Conservation (phyloP, 805 yeast species). For the Danielozyma ontarioensis region DNA sequence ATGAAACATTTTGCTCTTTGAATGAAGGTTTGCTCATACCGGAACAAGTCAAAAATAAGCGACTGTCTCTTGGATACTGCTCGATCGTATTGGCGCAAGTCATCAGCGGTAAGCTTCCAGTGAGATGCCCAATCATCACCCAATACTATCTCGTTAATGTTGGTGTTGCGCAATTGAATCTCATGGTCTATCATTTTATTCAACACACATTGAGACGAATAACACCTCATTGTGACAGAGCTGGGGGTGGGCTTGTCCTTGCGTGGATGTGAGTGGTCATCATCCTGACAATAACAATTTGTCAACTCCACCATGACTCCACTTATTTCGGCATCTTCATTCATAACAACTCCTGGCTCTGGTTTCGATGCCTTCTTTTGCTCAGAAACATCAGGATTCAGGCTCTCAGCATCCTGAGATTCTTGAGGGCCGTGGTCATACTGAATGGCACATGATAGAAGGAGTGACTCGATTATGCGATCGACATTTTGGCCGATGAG, state of each 20-base stretch:
- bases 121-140: constrained; percentile 60
- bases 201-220: constrained; percentile 28
- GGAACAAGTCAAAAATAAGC: constrained; percentile 67
- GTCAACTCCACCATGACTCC: constrained; percentile 44
- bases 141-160: constrained; percentile 18
- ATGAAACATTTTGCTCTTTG: constrained; percentile 63
- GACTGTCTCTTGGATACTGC: constrained; percentile 62
- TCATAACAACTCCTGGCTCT: constrained; percentile 7
- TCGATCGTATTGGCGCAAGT: constrained; percentile 45
- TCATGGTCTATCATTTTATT: constrained; percentile 16
- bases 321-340: constrained; percentile 15
- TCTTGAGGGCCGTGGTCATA: constrained; percentile 10
- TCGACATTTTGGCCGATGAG: constrained; percentile 48
- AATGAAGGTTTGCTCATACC: constrained; percentile 65
- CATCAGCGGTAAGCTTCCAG: constrained; percentile 57
- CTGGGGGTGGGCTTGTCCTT: neutral
- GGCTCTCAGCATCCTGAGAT: no score
- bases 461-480: constrained; percentile 39
- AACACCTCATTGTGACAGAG: constrained; percentile 11
- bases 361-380: no score
- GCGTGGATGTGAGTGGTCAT: neutral
- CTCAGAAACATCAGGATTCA: neutral
- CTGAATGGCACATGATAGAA: constrained; percentile 37
- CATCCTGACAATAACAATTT: constrained; percentile 37
- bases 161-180: constrained; percentile 11